phyloP scores from a whole-genome alignment of 768 basidiomycete species.

The Leccinum subtestaceum region DNA sequence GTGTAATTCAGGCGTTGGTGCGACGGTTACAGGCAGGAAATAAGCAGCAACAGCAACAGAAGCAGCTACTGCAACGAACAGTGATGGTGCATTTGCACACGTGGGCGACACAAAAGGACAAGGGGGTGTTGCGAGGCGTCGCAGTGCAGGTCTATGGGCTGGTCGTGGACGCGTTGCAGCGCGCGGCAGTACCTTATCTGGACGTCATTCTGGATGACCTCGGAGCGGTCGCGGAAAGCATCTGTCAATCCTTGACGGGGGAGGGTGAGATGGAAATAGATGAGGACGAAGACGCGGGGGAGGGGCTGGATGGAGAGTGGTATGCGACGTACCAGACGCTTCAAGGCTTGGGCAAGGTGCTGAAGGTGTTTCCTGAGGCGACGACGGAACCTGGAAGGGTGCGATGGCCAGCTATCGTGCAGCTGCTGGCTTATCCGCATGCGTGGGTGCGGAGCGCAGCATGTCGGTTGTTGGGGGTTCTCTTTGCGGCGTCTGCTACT shows the following conservation, averaged over 20 bases:
- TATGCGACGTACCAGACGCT: slow-evolving; percentile 81
- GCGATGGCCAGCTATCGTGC: slow-evolving; percentile 60
- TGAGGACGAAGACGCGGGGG: slow-evolving; percentile 36
- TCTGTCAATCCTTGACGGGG: slow-evolving; percentile 11
- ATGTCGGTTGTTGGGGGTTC: slow-evolving; percentile 67
- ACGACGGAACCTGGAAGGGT: slow-evolving; percentile 45
- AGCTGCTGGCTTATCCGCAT: slow-evolving; percentile 84
- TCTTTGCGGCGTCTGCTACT: slow-evolving; percentile 56
- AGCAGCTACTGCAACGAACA: slow-evolving; percentile 48
- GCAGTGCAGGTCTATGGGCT: slow-evolving; percentile 83
- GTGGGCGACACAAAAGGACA: slow-evolving; percentile 68
- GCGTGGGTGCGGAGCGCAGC: slow-evolving; percentile 89
- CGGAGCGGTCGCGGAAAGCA: slow-evolving; percentile 26
- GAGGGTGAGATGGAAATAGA: slow-evolving; percentile 48
- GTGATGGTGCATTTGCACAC: slow-evolving; percentile 71
- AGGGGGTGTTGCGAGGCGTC: slow-evolving; percentile 62
- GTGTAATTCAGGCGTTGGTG: slow-evolving; percentile 77
- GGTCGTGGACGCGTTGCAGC: slow-evolving; percentile 64
- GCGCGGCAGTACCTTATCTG: slow-evolving; percentile 44
- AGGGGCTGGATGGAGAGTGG: slow-evolving; percentile 64
- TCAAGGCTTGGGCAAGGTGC: slow-evolving; percentile 58
- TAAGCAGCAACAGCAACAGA: slow-evolving; percentile 44
- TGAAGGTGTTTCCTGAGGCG: slow-evolving; percentile 54
- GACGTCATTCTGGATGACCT: slow-evolving; percentile 54
- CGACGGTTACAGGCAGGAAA: slow-evolving; percentile 60